Base-by-base conservation (phyloP, 306 rosid species). In the Datisca glomerata region DNA sequence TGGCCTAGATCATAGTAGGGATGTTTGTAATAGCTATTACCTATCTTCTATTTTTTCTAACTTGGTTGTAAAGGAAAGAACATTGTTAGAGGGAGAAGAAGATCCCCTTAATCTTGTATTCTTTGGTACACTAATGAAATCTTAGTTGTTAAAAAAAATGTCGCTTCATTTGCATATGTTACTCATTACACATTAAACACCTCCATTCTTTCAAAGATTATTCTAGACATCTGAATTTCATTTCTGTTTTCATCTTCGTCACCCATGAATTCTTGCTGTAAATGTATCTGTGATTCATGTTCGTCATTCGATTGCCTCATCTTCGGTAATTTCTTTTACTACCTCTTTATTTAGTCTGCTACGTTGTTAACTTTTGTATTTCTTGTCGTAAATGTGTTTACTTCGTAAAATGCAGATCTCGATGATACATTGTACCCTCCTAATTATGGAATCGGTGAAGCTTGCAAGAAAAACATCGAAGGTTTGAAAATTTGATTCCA, bases 371-470 rank as follows among this genome's bases (percentile, higher is more conserved):
- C 4, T 15, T 12, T 3, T 11, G 3, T n/a, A 11, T 11, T 21
- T 11, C 2, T 17, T 41, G 18, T n/a, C 42, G 20, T 24, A 21
- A 22, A 7, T 40, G 43, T 14, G 2, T 3, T 36, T 12, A 21
- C 12, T 11, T n/a, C 9, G 6, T 19, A 9, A 21, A 15, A 4
- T 12, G 2, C 71, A 87, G 97, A 87, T 53, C 74, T 87, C 56
- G 97, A 87, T 24, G 94, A 83, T 51, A 87, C 97, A 47, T 20
- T 87, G 66, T 87, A 87, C 64, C 57, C 94, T 0, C 34, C 63
- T 60, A 63, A 14, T 50, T 32, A 52, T n/a, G 93, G 94, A 67
- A 57, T 87, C 3, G 70, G 73, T 14, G 32, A 57, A 12, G 57
- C 66, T 17, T 55, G 68, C 13, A 87, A 75, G 89, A 70, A 59